Conservation (phyloP, 2,329 filamentous ascomycete species). For the Calonectria fujianensis region DNA sequence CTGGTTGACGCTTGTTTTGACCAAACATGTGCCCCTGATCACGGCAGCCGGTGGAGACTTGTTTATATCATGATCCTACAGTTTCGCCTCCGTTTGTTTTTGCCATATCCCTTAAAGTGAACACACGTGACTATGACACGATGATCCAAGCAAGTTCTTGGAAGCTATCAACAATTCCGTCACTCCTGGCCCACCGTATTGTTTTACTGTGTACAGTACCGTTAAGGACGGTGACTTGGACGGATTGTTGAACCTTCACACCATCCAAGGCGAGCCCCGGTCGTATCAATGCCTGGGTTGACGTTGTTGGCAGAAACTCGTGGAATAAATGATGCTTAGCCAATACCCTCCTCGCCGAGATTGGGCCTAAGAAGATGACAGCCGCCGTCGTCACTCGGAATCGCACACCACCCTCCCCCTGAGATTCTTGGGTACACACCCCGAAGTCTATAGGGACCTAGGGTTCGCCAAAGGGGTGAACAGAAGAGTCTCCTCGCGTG, state of each 20-base stretch:
- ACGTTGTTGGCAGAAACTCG: slow-evolving; percentile 41
- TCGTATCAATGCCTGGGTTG: slow-evolving; percentile 46
- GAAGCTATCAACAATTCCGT: slow-evolving; percentile 45
- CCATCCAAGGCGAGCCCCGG: slow-evolving; percentile 26
- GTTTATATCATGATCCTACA: slow-evolving; percentile 33
- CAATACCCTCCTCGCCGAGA: neutral
- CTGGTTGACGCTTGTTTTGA: slow-evolving; percentile 12
- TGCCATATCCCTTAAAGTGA: slow-evolving; percentile 33
- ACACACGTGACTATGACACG: slow-evolving; percentile 53
- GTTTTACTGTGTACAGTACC: slow-evolving; percentile 24
- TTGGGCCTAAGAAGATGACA: neutral
- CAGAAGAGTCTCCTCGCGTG: slow-evolving; percentile 23
- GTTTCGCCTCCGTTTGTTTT: slow-evolving; percentile 28
- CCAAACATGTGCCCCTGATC: slow-evolving; percentile 29
- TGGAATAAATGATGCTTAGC: slow-evolving; percentile 39
- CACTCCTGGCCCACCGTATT: slow-evolving; percentile 31
- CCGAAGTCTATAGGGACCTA: neutral
- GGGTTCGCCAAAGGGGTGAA: slow-evolving; percentile 21
- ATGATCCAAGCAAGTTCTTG: slow-evolving; percentile 40
- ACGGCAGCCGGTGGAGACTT: slow-evolving; percentile 35
- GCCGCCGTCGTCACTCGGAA: slow-evolving; percentile 23
- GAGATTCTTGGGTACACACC: neutral
- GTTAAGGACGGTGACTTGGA: slow-evolving; percentile 35
- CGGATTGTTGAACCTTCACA: slow-evolving; percentile 12
- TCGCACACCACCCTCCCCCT: slow-evolving; percentile 3